These are phyloP conservation scores for Helicocarpus griseus DNA, from an alignment of 2,329 filamentous ascomycete species.

Conservation along the genomic window DNA sequence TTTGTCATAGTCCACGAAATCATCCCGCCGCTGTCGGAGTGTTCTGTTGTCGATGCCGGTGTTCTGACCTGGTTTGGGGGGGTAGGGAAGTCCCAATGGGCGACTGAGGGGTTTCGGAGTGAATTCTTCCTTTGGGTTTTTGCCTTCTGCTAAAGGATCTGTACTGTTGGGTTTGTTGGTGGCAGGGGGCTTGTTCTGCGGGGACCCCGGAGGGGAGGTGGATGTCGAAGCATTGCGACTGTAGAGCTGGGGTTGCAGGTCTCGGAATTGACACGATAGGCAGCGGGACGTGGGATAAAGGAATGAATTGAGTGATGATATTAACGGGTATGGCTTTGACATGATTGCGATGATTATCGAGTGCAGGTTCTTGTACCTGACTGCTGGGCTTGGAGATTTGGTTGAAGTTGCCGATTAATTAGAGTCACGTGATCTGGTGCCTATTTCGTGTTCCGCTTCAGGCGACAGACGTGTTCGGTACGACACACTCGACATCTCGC, in stretches of 20 bases:
- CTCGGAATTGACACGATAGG: slow-evolving; percentile 28
- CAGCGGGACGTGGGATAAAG: slow-evolving; percentile 21
- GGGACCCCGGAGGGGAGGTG: slow-evolving; percentile 3
- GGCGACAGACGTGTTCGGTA: too few relatives aligned
- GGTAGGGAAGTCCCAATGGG: slow-evolving; percentile 70
- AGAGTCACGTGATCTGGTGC: slow-evolving; percentile 25
- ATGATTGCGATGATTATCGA: background rate
- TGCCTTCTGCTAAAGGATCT: background rate
- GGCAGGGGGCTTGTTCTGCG: background rate
- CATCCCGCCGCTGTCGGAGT: slow-evolving; percentile 58
- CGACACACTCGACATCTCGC: too few relatives aligned
- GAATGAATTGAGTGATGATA: background rate
- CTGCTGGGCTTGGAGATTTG: background rate
- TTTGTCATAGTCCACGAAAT: slow-evolving; percentile 77
- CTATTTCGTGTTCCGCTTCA: slow-evolving; percentile 20
- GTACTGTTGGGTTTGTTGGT: background rate
- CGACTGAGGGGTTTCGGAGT: slow-evolving; percentile 48
- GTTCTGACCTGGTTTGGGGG: slow-evolving; percentile 72
- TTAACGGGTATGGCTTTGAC: background rate
- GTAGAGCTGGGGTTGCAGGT: slow-evolving; percentile 11
- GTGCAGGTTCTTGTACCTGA: background rate
- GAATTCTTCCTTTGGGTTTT: slow-evolving; percentile 21
- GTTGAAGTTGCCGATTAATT: background rate
- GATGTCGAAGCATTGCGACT: slow-evolving; percentile 9
- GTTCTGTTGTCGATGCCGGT: slow-evolving; percentile 62